phyloP scores from a whole-genome alignment of 768 basidiomycete genomes.

The Suillus luteus region DNA sequence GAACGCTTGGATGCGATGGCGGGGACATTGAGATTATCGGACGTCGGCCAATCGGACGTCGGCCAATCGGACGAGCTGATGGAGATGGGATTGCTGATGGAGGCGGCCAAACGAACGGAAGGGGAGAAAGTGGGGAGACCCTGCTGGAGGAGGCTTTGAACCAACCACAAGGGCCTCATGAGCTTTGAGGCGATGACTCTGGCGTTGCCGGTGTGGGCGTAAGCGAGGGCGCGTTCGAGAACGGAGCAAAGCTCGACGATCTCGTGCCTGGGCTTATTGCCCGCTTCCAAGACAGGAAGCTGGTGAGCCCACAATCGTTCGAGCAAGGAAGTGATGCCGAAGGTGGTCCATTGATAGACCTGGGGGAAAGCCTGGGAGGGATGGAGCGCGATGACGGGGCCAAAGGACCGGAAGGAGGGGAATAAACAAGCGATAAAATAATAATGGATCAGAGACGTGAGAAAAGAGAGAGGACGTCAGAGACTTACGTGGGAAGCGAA shows the following conservation, averaged over 20 bases:
- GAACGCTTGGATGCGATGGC: background rate
- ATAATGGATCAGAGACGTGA: too few relatives aligned
- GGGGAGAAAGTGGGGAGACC: background rate
- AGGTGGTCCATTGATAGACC: conserved; percentile 6
- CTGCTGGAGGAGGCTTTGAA: background rate
- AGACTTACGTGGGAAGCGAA: background rate
- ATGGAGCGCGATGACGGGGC: too few relatives aligned
- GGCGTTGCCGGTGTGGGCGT: conserved; percentile 1
- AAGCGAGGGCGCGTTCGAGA: background rate
- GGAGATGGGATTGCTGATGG: background rate
- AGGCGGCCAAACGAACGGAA: background rate
- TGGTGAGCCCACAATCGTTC: background rate
- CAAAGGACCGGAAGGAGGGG: too few relatives aligned
- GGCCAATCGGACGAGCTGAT: background rate
- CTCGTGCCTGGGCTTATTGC: background rate
- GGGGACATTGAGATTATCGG: background rate
- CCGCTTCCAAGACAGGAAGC: background rate
- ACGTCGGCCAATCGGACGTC: background rate
- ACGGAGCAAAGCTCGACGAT: background rate
- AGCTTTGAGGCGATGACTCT: background rate
- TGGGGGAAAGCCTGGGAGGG: background rate
- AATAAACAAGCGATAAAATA: too few relatives aligned
- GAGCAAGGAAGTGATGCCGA: background rate
- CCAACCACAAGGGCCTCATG: conserved; percentile 3
- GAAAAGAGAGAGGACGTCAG: too few relatives aligned